Evolutionary conservation across 2,329 filamentous ascomycete genomes (phyloP), one percentile per base, ranked within the genome.

Genomic region (Epichloe elymi): DNA sequence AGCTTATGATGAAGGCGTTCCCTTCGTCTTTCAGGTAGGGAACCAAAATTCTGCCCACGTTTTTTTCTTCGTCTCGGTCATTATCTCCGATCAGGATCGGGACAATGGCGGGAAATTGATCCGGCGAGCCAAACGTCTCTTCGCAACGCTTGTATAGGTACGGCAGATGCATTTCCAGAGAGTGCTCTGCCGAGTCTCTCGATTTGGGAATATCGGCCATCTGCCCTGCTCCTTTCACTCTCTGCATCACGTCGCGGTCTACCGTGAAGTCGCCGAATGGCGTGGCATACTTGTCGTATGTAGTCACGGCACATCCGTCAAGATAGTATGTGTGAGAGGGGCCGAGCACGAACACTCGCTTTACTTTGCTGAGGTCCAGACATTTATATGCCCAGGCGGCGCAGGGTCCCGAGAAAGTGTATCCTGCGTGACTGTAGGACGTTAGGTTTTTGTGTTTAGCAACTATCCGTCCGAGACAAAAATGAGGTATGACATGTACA

Each of bases 301-400:
- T 77, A 0, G 89, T 85, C 6, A 95, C 74, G 3, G 88, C 89
- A 57, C 86, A 86, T 47, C 83, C 86, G 1, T 77, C 72, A 1
- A 97, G 80, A 56, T 88, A 86, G 66, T 86, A 82, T 46, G 91
- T 88, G 62, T 98, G 93, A 1, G 91, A 96, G 2, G 93, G 93
- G 0, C 93, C 93, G 15, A 98, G 79, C 41, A 98, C 74, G 63
- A 98, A 97, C 56, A 98, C 79, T 3, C 89, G 85, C 68, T 94
- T 95, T 23, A 83, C 85, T 54, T 80, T 79, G 53, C 81, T 83
- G 51, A 97, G 76, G 65, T 97, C 89, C 47, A 95, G 82, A 6
- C 80, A 79, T 67, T 88, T 93, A 70, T 97, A 98, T 8, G 93
- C 93, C 83, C 88, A 97, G 42, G 90, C 93, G 42, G 93, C 93